Evolutionary conservation across 345 rosid species (phyloP).

Genomic region (Salix viminalis): DNA sequence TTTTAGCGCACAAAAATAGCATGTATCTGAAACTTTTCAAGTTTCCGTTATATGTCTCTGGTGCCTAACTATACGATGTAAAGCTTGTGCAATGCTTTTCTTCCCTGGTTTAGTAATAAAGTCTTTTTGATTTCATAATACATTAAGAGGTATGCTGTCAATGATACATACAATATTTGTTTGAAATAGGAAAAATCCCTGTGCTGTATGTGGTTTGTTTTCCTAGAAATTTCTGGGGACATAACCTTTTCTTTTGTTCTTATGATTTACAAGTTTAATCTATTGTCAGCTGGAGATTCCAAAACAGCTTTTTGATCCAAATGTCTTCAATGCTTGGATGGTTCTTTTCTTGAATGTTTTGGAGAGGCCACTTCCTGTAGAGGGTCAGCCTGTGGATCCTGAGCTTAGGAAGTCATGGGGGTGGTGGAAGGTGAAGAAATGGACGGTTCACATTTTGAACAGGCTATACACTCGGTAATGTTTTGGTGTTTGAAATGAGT

Average conservation of each 20-base stretch:
- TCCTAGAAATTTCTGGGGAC: neutral
- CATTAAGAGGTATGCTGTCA: neutral
- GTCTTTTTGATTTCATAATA: neutral
- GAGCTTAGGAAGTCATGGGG: constrained; percentile 97
- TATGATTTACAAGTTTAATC: neutral
- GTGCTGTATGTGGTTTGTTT: neutral
- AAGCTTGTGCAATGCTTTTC: neutral
- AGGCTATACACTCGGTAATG: constrained; percentile 82
- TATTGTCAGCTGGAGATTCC: constrained; percentile 86
- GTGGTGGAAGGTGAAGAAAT: constrained; percentile 99
- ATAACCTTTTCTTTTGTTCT: neutral
- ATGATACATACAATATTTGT: neutral
- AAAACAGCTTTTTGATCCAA: constrained; percentile 67
- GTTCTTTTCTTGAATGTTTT: constrained; percentile 72
- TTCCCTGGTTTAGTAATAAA: neutral
- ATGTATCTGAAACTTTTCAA: neutral
- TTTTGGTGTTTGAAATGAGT: constrained; percentile 1
- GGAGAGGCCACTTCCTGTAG: constrained; percentile 93
- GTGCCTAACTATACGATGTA: neutral
- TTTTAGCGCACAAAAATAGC: neutral
- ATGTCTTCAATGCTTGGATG: constrained; percentile 94
- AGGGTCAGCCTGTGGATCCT: constrained; percentile 86
- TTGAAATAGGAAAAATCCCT: neutral
- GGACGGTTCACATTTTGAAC: constrained; percentile 95
- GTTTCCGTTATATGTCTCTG: neutral